phyloP scores from a whole-genome alignment of 2,329 filamentous ascomycete species.

The Alternaria ventricosa region DNA sequence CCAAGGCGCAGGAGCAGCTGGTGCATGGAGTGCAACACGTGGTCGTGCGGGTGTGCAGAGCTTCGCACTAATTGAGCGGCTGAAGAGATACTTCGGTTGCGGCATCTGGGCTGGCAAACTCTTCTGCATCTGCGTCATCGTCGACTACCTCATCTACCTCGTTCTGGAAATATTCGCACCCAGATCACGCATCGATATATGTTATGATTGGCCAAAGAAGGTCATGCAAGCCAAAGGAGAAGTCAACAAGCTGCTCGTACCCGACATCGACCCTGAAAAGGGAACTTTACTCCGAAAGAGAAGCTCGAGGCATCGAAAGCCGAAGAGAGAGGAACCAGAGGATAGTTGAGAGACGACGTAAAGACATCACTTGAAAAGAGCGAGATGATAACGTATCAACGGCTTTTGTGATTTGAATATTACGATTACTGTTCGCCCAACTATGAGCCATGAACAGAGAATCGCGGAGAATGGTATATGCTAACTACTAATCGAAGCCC shows the following conservation, averaged over 20 bases:
- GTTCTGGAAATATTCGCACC: constrained; percentile 89
- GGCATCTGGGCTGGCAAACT: constrained; percentile 98
- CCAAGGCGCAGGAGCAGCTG: constrained; percentile 74
- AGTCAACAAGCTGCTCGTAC: constrained; percentile 15
- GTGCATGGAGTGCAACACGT: constrained; percentile 71
- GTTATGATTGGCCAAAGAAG: constrained; percentile 91
- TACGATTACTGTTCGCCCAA: constrained; percentile 24
- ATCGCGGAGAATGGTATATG: constrained; percentile 25
- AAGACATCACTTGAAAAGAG: not conserved
- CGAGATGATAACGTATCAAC: not conserved
- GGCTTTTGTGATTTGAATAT: constrained; percentile 23
- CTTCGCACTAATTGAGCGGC: constrained; percentile 89
- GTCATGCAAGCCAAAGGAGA: constrained; percentile 16
- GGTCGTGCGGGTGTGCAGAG: constrained; percentile 75
- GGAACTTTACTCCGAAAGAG: constrained; percentile 28
- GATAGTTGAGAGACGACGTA: constrained; percentile 15
- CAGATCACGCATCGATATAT: constrained; percentile 83
- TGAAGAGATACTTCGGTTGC: constrained; percentile 97
- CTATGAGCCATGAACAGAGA: constrained; percentile 20
- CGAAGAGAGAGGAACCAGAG: constrained; percentile 27
- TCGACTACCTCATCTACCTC: constrained; percentile 91
- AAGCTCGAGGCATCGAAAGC: constrained; percentile 36
- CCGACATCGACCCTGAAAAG: constrained; percentile 14
- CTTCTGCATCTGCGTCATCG: constrained; percentile 91
- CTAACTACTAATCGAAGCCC: constrained; percentile 23